These are phyloP conservation scores for Leccinum boreale DNA, from an alignment of 768 basidiomycete genomes.

Conservation along the genomic window DNA sequence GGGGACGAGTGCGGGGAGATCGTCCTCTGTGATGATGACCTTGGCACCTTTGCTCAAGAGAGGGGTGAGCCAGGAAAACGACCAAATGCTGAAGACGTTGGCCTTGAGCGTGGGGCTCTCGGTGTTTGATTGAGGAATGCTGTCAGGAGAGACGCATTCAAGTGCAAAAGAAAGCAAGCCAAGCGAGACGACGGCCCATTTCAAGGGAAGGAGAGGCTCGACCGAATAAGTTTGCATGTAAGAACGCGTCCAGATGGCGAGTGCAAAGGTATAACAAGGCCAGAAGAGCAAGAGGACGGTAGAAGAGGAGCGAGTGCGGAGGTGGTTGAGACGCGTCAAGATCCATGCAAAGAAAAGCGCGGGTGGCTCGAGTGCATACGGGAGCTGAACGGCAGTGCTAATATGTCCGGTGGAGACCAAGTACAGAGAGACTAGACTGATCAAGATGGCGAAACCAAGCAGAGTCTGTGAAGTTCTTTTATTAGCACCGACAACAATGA, in stretches of 20 bases:
- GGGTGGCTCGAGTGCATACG: conserved; percentile 57
- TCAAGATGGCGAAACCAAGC: conserved; percentile 43
- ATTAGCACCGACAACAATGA: background rate
- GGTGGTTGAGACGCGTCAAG: conserved; percentile 68
- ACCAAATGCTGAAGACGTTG: conserved; percentile 79
- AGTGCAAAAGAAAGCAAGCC: conserved; percentile 56
- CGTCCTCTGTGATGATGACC: conserved; percentile 76
- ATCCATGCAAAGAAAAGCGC: conserved; percentile 45
- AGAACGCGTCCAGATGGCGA: conserved; percentile 63
- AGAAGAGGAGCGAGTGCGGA: conserved; percentile 66
- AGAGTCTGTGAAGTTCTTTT: conserved; percentile 40
- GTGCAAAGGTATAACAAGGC: conserved; percentile 56
- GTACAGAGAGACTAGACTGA: conserved; percentile 43
- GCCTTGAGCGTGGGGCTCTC: conserved; percentile 76
- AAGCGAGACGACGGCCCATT: conserved; percentile 40
- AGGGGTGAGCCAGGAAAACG: conserved; percentile 84
- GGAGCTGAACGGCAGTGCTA: conserved; percentile 39
- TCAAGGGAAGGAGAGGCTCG: conserved; percentile 41
- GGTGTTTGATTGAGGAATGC: conserved; percentile 36
- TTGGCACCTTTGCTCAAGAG: conserved; percentile 68
- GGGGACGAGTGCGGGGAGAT: conserved; percentile 72
- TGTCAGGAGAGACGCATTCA: conserved; percentile 69
- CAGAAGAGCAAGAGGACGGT: conserved; percentile 77
- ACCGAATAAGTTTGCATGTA: conserved; percentile 32
- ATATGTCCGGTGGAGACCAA: conserved; percentile 38